phyloP scores from a whole-genome alignment of 805 yeast species.

The Candida sonorensis region DNA sequence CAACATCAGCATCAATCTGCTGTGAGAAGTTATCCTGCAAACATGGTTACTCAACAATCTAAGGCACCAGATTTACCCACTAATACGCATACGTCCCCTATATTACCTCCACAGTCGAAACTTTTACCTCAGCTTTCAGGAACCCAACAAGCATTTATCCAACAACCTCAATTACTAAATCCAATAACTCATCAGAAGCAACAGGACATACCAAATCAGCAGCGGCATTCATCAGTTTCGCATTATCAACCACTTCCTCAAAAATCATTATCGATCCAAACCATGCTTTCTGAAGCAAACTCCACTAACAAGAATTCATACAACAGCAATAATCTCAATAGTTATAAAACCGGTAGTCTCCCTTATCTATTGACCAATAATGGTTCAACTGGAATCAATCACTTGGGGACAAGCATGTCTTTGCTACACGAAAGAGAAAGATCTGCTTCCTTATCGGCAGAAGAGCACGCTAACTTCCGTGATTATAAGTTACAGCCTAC shows the following conservation, averaged over 20 bases:
- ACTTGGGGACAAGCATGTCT: no score
- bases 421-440: no score
- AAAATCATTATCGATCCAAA: no score
- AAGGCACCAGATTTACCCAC: neutral
- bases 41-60: neutral
- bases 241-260: no score
- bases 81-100: neutral
- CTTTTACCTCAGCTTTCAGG: neutral
- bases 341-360: neutral
- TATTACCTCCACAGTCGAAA: neutral
- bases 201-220: slow-evolving; percentile 2
- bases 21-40: neutral
- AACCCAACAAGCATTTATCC: slow-evolving; percentile 1
- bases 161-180: slow-evolving; percentile 2
- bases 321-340: neutral
- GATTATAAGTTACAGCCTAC: no score
- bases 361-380: no score
- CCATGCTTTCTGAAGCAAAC: no score
- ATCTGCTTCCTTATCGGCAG: no score
- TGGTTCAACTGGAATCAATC: no score
- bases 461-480: no score
- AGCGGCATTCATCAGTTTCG: no score
- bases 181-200: neutral
- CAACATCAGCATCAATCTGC: slow-evolving; percentile 11
- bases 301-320: neutral